Percentiles rank a stretch among this genome's conserved stretches.
phyloP scores from a whole-genome alignment of 345 rosid species.

The Erucastrum elatum region DNA sequence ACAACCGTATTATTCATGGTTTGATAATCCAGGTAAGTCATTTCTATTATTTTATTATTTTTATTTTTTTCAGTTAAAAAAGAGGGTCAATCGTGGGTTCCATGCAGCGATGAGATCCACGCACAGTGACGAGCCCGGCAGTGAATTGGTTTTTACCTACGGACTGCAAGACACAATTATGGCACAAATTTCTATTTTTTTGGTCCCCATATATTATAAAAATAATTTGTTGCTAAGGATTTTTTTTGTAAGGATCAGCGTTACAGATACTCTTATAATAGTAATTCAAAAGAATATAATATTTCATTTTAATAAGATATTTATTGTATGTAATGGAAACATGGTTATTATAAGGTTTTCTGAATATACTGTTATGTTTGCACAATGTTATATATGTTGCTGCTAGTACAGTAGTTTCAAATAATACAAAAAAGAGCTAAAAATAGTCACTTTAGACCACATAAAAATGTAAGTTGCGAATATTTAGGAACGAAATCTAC shows the following conservation, averaged over 20 bases:
- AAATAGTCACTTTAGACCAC: too few relatives aligned
- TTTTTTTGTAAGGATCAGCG: neutral
- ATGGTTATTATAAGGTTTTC: neutral
- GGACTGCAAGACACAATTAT: neutral
- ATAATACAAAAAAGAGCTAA: too few relatives aligned
- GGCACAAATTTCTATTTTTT: neutral
- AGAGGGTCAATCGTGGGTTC: neutral
- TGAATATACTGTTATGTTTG: neutral
- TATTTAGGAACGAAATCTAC: too few relatives aligned
- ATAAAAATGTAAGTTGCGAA: too few relatives aligned
- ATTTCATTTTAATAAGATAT: too few relatives aligned
- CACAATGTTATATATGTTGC: too few relatives aligned
- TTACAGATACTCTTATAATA: neutral
- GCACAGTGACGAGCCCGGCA: neutral
- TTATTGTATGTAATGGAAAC: neutral
- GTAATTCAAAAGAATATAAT: too few relatives aligned
- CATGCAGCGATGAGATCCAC: neutral
- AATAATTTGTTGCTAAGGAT: neutral
- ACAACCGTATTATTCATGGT: neutral
- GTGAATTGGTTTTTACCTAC: neutral
- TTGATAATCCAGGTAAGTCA: too few relatives aligned
- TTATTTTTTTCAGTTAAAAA: neutral
- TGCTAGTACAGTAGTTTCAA: too few relatives aligned
- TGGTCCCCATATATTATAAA: neutral
- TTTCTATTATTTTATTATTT: too few relatives aligned